A percentile compares a stretch with the other conserved stretches of the same genome.
Conservation (phyloP, 106 monocot species). For the Allium cepa region DNA sequence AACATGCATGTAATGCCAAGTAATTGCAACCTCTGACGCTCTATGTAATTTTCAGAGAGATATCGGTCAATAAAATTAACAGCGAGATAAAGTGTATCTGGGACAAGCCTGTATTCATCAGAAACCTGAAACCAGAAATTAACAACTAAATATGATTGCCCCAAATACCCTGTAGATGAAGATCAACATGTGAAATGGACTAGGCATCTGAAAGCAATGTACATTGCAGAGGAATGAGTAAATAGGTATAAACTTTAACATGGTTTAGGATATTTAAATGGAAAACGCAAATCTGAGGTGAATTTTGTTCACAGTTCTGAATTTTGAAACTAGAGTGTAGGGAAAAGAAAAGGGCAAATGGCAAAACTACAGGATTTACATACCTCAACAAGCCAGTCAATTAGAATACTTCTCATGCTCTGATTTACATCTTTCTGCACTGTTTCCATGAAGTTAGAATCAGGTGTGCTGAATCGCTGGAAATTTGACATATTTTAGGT, state of each 20-base stretch:
- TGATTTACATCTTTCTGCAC: conserved; percentile 75
- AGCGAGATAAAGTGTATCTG: conserved; percentile 88
- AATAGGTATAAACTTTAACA: no score
- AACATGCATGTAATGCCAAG: conserved; percentile 81
- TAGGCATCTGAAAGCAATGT: no score
- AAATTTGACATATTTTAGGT: not conserved
- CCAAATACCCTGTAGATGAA: no score
- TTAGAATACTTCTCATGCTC: conserved; percentile 75
- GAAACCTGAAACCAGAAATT: conserved; percentile 53
- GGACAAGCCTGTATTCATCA: conserved; percentile 85
- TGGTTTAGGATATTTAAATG: no score
- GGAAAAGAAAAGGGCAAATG: no score
- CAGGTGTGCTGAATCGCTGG: conserved; percentile 60
- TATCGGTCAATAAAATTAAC: conserved; percentile 62
- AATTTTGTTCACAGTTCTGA: no score
- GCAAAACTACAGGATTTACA: not conserved
- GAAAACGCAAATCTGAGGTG: no score
- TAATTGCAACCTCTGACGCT: conserved; percentile 67
- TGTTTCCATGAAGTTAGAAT: conserved; percentile 67
- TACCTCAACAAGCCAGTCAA: conserved; percentile 99
- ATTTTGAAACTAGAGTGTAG: no score
- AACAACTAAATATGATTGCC: not conserved
- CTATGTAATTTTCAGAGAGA: conserved; percentile 65
- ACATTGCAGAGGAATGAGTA: no score
- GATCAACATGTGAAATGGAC: no score